Evolutionary conservation across 2,329 filamentous ascomycete species (phyloP), one percentile per base, ranked within the genome.

Genomic region (Nothophoma quercina): DNA sequence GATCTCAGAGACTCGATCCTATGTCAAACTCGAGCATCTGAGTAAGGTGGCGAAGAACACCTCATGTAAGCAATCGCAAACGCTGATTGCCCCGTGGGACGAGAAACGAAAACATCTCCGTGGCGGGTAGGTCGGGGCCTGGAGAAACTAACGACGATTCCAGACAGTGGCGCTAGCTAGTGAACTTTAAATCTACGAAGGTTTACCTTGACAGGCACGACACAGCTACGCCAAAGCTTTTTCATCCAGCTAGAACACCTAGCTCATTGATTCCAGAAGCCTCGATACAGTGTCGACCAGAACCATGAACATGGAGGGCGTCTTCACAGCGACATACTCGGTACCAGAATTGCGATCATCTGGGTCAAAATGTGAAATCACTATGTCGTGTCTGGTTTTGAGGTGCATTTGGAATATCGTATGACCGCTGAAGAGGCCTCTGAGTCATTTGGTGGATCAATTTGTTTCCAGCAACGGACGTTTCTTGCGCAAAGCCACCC

Each of bases 131-230:
- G 18, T 26, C 23, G 23, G 48, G 39, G 48, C 40, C 40, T 34
- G 23, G 19, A n/a, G 23, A 7, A 30, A 12, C 42, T 46, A 46
- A 42, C 15, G 25, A 32, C 15, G n/a, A 16, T 41, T 40, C 22
- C 42, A 36, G 21, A 26, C 30, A 15, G 29, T 26, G 42, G 42
- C 42, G 49, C 35, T 36, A 42, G 30, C 42, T 52, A 52, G 42
- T 30, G 13, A 42, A 52, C 30, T 32, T 10, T 52, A 38, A 23
- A 7, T 15, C 10, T 13, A 21, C 18, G 32, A 43, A 52, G n/a
- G 36, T 42, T 52, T 29, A 16, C 25, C 38, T 22, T 52, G 42
- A 52, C 42, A 52, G 49, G 40, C 13, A 52, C 30, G 25, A 38
- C 32, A 33, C 36, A 39, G 43, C 32, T 33, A 28, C 36, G 32